Base-by-base conservation (phyloP, 2,329 filamentous ascomycete species). In the Dothistroma septosporum region DNA sequence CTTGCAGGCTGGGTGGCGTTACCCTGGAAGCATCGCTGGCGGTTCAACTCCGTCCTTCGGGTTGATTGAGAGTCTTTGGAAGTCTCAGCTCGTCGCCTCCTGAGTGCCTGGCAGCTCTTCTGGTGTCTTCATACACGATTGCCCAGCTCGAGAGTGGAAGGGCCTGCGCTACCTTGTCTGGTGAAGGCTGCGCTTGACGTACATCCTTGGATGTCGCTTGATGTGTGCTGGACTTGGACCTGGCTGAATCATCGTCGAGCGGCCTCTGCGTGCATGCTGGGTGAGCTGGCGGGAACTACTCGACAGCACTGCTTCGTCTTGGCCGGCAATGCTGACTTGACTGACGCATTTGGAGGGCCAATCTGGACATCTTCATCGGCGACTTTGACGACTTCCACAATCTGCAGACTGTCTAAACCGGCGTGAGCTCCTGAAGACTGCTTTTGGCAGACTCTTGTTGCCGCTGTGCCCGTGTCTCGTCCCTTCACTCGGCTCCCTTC, bases 201-300 rank as follows among this genome's bases (percentile, higher is more conserved):
- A 49, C 28, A 49, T 35, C 44, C 22, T 21, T 57, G 41, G 22
- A 24, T 31, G 53, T 35, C 55, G 9, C 55, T 35, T 57, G 54
- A 16, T 44, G 32, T 37, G 9, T 48, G 54, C 22, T 32, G 54
- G 41, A 37, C 4, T 12, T 12, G 9, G 16, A 8, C 19, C 21
- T 16, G 37, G 54, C 54, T 56, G 37, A 10, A 24, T 41, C n/a
- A 57, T 33, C 46, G 41, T 48, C 35, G 46, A 49, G 44, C 55
- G 55, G 55, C 55, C 55, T 57, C 41, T 57, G 33, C 46, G n/a
- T 57, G 55, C 55, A 57, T 57, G 55, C 55, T 48, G 55, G 55
- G 55, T 19, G 41, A n/a, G 55, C 11, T 31, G 55, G 24, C 8
- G 55, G 55, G 46, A 47, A 57, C 44, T 57, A 49, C 44, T 49